These are phyloP conservation scores for Schizosaccharomyces versatilis DNA, from an alignment of 1,139 yeast genomes.

Conservation along the genomic window DNA sequence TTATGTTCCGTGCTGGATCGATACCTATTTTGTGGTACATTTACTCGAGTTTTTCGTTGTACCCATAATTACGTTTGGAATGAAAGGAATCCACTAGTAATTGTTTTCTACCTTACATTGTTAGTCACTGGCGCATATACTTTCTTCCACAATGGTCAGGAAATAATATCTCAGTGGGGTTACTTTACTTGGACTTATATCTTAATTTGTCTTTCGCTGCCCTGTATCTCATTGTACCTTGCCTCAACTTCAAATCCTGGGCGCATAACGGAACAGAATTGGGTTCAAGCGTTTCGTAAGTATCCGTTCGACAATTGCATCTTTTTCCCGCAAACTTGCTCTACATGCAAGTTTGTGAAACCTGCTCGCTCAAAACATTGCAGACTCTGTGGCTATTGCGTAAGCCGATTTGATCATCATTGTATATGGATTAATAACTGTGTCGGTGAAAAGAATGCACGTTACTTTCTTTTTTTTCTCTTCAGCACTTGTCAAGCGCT, in stretches of 20 bases:
- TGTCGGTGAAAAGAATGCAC: constrained; percentile 54
- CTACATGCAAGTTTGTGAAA: constrained; percentile 45
- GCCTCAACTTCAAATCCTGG: constrained; percentile 43
- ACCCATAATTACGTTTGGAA: constrained; percentile 10
- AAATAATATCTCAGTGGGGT: constrained; percentile 28
- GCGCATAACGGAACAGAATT: constrained; percentile 16
- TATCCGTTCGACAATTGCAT: constrained; percentile 36
- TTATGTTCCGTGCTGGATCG: constrained; percentile 9
- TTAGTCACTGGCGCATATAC: background rate
- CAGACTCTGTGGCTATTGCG: constrained; percentile 44
- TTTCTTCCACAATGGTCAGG: constrained; percentile 10
- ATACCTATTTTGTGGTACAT: constrained; percentile 13
- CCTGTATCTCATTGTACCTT: constrained; percentile 25
- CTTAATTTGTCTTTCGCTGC: constrained; percentile 20
- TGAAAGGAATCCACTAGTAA: constrained; percentile 13
- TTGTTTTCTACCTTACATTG: constrained; percentile 8
- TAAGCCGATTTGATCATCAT: constrained; percentile 64
- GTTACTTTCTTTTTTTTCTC: constrained; percentile 46
- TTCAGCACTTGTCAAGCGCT: constrained; percentile 33
- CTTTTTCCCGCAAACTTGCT: constrained; percentile 27
- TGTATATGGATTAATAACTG: constrained; percentile 91
- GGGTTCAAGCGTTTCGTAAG: constrained; percentile 15
- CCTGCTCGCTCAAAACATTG: constrained; percentile 89
- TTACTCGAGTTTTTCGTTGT: constrained; percentile 6
- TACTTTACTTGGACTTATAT: constrained; percentile 24